Conservation (phyloP, 768 basidiomycete species). For the Clitopilus passeckerianus region DNA sequence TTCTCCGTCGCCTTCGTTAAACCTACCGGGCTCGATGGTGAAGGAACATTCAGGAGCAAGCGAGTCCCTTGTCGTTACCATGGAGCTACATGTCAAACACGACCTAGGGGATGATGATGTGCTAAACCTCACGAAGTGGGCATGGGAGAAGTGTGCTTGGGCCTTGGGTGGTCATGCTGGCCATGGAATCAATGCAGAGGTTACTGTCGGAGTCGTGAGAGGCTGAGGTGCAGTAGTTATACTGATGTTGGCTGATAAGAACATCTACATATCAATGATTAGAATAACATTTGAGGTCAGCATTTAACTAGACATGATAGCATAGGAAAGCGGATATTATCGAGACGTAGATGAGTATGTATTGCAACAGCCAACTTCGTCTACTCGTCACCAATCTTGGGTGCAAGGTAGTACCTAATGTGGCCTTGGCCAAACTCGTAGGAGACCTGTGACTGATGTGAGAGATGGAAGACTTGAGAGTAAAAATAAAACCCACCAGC, state of each 20-base stretch:
- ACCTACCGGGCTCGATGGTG: neutral
- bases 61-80: constrained; percentile 61
- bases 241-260: neutral
- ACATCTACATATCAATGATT: neutral
- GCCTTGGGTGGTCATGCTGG: constrained; percentile 35
- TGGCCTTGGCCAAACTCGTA: constrained; percentile 87
- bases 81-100: constrained; percentile 70
- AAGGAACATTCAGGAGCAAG: neutral
- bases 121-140: constrained; percentile 69
- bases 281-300: neutral
- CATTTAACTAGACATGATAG: neutral
- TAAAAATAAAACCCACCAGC: constrained; percentile 45
- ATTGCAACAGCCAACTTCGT: neutral
- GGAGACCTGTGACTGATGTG: constrained; percentile 49
- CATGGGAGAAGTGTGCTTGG: constrained; percentile 59
- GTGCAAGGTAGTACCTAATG: constrained; percentile 94
- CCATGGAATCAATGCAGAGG: constrained; percentile 42
- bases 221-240: constrained; percentile 28
- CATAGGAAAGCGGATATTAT: neutral
- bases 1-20: constrained; percentile 21
- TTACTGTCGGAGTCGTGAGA: constrained; percentile 71
- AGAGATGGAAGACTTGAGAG: neutral
- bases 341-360: neutral
- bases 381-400: constrained; percentile 88
- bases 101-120: constrained; percentile 70